Evolutionary conservation across 2,329 filamentous ascomycete genomes (phyloP).

Genomic region (Xylariaceae sp.): DNA sequence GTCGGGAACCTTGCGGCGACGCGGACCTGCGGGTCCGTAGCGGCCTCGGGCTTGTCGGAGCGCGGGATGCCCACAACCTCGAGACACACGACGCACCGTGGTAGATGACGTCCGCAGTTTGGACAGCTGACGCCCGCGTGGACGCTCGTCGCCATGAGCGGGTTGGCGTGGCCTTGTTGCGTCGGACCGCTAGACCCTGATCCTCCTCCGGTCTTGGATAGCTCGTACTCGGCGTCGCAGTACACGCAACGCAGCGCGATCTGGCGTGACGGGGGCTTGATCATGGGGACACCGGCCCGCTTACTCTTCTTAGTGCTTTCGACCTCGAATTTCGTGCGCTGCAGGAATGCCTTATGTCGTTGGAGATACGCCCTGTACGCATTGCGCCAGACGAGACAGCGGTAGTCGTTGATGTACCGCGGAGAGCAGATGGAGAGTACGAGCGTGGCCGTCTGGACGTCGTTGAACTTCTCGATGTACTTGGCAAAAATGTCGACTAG

Average conservation of each 20-base stretch:
- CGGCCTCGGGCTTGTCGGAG: slow-evolving; percentile 62
- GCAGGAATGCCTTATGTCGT: slow-evolving; percentile 75
- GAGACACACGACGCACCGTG: slow-evolving; percentile 71
- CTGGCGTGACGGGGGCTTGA: slow-evolving; percentile 71
- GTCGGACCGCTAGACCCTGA: slow-evolving; percentile 19
- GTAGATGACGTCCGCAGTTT: slow-evolving; percentile 70
- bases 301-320: slow-evolving; percentile 75
- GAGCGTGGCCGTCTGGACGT: slow-evolving; percentile 80
- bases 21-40: slow-evolving; percentile 53
- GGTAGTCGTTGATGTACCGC: slow-evolving; percentile 77
- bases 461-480: slow-evolving; percentile 77
- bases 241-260: slow-evolving; percentile 79
- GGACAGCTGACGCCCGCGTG: slow-evolving; percentile 69
- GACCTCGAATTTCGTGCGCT: slow-evolving; percentile 79
- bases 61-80: slow-evolving; percentile 70
- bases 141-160: slow-evolving; percentile 63
- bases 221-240: slow-evolving; percentile 69
- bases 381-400: slow-evolving; percentile 76
- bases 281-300: slow-evolving; percentile 66
- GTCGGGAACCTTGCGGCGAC: slow-evolving; percentile 68
- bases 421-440: slow-evolving; percentile 77
- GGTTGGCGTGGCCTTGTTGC: slow-evolving; percentile 52
- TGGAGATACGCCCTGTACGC: slow-evolving; percentile 75
- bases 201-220: slow-evolving; percentile 46
- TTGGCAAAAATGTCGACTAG: slow-evolving; percentile 77